A percentile compares a stretch with the other conserved stretches of the same genome.
phyloP scores from a whole-genome alignment of 768 basidiomycete species.

The Kwoniella dendrophila region DNA sequence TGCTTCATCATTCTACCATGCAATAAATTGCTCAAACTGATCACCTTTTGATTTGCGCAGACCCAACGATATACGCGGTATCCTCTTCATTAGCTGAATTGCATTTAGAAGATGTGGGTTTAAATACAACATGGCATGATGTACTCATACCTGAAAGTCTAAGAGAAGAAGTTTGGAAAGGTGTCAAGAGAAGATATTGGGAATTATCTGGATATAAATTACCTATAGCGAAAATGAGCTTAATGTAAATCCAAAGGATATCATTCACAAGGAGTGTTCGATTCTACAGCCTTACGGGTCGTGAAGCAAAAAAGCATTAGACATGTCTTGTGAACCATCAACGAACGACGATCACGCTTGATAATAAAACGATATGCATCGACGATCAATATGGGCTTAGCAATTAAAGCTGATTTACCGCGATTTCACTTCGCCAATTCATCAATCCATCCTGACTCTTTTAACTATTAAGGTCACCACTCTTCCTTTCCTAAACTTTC shows the following conservation, averaged over 20 bases:
- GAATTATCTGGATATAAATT: conserved; percentile 69
- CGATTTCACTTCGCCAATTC: too few species aligned
- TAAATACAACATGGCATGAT: conserved; percentile 79
- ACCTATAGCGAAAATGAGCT: conserved; percentile 51
- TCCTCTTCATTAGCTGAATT: conserved; percentile 81
- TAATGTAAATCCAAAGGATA: conserved; percentile 2
- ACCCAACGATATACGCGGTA: conserved; percentile 85
- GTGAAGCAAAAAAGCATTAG: too few species aligned
- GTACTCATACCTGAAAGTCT: conserved; percentile 67
- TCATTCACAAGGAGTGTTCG: too few species aligned
- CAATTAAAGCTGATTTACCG: too few species aligned
- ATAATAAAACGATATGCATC: not conserved
- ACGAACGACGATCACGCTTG: not conserved
- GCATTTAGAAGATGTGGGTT: conserved; percentile 78
- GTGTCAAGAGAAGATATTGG: conserved; percentile 55
- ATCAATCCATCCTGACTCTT: too few species aligned
- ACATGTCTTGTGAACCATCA: not conserved
- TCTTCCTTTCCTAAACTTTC: too few species aligned
- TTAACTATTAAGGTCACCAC: too few species aligned
- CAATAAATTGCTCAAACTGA: too few species aligned
- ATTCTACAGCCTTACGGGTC: too few species aligned
- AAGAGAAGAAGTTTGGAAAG: conserved; percentile 72
- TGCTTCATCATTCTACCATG: too few species aligned
- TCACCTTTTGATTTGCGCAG: too few species aligned
- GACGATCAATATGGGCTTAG: too few species aligned